Conservation (phyloP, 306 rosid genomes). For the Castanea mollissima region DNA sequence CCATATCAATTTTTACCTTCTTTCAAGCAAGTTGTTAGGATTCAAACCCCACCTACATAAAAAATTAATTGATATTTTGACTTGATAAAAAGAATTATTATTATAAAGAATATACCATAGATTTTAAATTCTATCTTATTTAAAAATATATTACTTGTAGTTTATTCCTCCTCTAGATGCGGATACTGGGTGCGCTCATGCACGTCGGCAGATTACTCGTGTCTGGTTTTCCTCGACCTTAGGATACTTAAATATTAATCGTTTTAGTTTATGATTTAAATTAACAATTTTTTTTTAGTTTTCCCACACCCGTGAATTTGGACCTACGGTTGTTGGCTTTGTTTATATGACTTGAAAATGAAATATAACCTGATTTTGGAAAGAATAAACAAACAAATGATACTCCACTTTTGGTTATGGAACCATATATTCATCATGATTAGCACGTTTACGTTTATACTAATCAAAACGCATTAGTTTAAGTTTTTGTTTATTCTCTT, state of each 20-base stretch:
- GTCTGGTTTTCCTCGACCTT: constrained; percentile 41
- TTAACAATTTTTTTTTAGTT: constrained; percentile 9
- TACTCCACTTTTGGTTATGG: not conserved
- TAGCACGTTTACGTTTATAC: not conserved
- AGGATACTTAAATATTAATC: not conserved
- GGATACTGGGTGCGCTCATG: not conserved
- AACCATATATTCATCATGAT: not conserved
- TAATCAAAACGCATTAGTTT: not conserved
- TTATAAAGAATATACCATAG: no score
- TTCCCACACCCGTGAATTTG: not conserved
- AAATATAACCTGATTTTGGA: not conserved
- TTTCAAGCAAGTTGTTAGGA: no score
- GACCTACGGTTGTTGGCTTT: not conserved
- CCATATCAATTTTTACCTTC: no score
- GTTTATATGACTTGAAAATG: not conserved
- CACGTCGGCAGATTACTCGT: constrained; percentile 19
- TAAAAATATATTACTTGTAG: not conserved
- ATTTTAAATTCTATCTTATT: no score
- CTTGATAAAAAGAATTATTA: no score
- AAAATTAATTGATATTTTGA: no score
- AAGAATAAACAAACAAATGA: not conserved
- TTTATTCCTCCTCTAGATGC: constrained; percentile 22
- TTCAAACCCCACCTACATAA: no score
- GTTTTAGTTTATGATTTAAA: not conserved
- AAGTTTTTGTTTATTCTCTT: not conserved